Percentiles rank a stretch among this genome's conserved stretches.
Evolutionary conservation across 139 green algal genomes (phyloP).

Genomic region (Chlamydomonas sphaeroides): DNA sequence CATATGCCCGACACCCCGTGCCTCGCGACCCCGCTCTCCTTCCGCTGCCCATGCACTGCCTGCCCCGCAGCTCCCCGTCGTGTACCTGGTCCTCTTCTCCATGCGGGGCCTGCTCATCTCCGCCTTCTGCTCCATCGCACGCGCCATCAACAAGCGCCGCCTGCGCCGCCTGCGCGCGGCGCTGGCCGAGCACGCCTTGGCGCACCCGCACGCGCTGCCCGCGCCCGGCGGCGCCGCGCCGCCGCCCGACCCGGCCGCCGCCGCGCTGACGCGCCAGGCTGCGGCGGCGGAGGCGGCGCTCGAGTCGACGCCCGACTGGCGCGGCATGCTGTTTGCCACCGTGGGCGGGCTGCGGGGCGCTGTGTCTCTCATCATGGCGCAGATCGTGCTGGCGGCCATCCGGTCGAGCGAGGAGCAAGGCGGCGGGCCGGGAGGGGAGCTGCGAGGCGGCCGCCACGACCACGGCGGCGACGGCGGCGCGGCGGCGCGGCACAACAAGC

Average conservation of each 20-base stretch:
- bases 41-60: constrained; percentile 73
- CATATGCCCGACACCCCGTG: too few relatives aligned
- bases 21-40: too few relatives aligned
- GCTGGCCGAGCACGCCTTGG: too few relatives aligned
- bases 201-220: too few relatives aligned
- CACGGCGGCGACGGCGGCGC: background rate
- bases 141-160: background rate
- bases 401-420: background rate
- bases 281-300: background rate
- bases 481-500: background rate
- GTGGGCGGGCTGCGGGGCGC: constrained; percentile 76
- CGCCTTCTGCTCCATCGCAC: constrained; percentile 38
- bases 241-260: too few relatives aligned
- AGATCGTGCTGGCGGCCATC: constrained; percentile 65
- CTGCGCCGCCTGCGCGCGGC: background rate
- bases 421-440: too few relatives aligned
- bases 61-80: constrained; percentile 55
- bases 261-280: too few relatives aligned
- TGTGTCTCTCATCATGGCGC: constrained; percentile 80
- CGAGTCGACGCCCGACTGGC: constrained; percentile 35
- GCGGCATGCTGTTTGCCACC: constrained; percentile 74
- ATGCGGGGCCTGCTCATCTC: constrained; percentile 60
- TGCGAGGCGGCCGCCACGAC: background rate
- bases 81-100: constrained; percentile 69
- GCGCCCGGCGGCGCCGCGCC: too few relatives aligned